Evolutionary conservation across 2,329 filamentous ascomycete genomes (phyloP).

Genomic region (Dothiorella sarmentorum): DNA sequence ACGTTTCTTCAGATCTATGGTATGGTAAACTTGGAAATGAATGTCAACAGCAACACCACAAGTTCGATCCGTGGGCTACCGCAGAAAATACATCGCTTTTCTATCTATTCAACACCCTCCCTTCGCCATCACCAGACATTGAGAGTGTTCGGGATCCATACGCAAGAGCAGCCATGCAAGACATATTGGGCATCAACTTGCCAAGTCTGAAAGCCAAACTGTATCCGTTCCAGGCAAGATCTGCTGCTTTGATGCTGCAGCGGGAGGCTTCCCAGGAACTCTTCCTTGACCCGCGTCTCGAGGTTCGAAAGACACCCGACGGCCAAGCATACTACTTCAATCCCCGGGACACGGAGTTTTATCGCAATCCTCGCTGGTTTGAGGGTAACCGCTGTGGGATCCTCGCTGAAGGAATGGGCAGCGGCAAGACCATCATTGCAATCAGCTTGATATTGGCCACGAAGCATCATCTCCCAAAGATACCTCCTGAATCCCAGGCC

Average conservation of each 20-base stretch:
- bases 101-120: slow-evolving; percentile 69
- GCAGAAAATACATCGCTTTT: slow-evolving; percentile 56
- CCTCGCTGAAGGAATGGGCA: slow-evolving; percentile 72
- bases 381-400: slow-evolving; percentile 74
- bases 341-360: slow-evolving; percentile 57
- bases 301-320: slow-evolving; percentile 56
- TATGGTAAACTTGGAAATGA: slow-evolving; percentile 38
- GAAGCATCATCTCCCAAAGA: slow-evolving; percentile 61
- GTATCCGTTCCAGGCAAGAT: slow-evolving; percentile 76
- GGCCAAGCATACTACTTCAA: slow-evolving; percentile 69
- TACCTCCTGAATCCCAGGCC: slow-evolving; percentile 59
- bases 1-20: slow-evolving; percentile 58
- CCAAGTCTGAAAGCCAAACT: slow-evolving; percentile 61
- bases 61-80: slow-evolving; percentile 41
- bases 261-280: slow-evolving; percentile 65
- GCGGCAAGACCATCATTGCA: slow-evolving; percentile 85
- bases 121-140: slow-evolving; percentile 62
- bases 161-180: slow-evolving; percentile 52
- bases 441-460: slow-evolving; percentile 70
- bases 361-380: slow-evolving; percentile 67
- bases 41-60: slow-evolving; percentile 10
- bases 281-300: slow-evolving; percentile 70
- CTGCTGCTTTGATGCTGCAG: slow-evolving; percentile 79
- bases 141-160: slow-evolving; percentile 49
- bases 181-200: slow-evolving; percentile 47